phyloP scores from a whole-genome alignment of 768 basidiomycete species.

The Calvatia gigantea region DNA sequence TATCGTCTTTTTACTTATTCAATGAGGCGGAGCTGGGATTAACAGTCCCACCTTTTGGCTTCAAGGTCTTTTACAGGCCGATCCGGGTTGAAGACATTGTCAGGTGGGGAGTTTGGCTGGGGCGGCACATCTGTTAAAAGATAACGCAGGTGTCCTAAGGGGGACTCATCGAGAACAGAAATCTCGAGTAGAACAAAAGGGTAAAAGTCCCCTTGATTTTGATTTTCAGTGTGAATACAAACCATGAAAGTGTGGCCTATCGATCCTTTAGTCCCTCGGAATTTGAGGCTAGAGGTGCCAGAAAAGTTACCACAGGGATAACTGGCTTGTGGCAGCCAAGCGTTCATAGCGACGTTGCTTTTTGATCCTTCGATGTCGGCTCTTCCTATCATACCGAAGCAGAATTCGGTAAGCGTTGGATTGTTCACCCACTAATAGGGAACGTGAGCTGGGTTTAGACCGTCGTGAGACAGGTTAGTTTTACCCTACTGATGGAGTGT shows the following conservation, averaged over 20 bases:
- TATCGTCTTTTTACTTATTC: constrained; percentile 80
- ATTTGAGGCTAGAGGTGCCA: constrained; percentile 80
- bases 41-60: constrained; percentile 68
- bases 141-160: constrained; percentile 81
- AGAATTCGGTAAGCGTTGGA: constrained; percentile 79
- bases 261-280: constrained; percentile 79
- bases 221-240: constrained; percentile 81
- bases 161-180: constrained; percentile 78
- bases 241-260: constrained; percentile 83
- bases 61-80: constrained; percentile 63
- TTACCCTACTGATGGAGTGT: constrained; percentile 81
- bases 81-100: constrained; percentile 74
- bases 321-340: constrained; percentile 82
- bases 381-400: constrained; percentile 81
- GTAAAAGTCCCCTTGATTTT: constrained; percentile 79
- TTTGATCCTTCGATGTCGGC: constrained; percentile 82
- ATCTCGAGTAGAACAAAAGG: constrained; percentile 78
- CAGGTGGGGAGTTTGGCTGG: constrained; percentile 83
- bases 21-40: constrained; percentile 69
- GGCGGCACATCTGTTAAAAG: constrained; percentile 78
- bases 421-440: constrained; percentile 78
- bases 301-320: constrained; percentile 79
- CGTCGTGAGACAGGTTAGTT: constrained; percentile 85
- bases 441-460: constrained; percentile 82
- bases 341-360: constrained; percentile 82